Evolutionary conservation across 441 rosid species (phyloP), one percentile per base, ranked within the genome.

Genomic region (Aleurites moluccanus): DNA sequence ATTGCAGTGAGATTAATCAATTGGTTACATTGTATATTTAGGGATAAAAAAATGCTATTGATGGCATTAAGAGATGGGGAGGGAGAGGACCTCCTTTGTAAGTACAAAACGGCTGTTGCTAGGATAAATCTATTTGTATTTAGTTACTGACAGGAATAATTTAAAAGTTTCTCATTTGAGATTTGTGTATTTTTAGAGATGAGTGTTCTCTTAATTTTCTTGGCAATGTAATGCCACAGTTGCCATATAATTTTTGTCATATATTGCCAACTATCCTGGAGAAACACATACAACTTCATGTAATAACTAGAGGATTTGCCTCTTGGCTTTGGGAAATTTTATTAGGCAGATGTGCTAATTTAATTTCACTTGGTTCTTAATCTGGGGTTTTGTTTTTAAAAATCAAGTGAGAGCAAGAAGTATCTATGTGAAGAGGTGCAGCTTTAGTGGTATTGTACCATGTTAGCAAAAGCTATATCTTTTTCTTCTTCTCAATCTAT

Each of bases 51-150:
- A 81, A 28, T 78, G 86, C 83, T 71, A 67, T 81, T 73, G 80
- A 70, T 44, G 82, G 86, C 82, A 69, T 69, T 67, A 70, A 73
- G 86, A 83, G 84, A 81, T 69, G 64, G 15, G 78, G 80, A 76
- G 81, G 78, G 76, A 75, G 73, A 70, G 30, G 28, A 50, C 78
- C 78, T 76, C 80, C 76, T 68, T 68, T 86, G 91, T 88, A 88
- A 88, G 85, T 85, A 86, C 76, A 79, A 79, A 84, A 76, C 74
- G 83, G 87, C 73, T 79, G 72, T 73, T 73, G 62, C 81, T 73
- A 79, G 89, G 83, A 70, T 75, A 70, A 73, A 64, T 70, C 65
- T 74, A 78, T 74, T 56, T 67, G 79, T 50, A 53, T 20, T 52
- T 52, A 52, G 6, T 75, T 76, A 27, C 77, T 75, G 75, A 79